These are phyloP conservation scores for Penicillium canariense DNA, from an alignment of 495 filamentous ascomycete species.

Conservation along the genomic window DNA sequence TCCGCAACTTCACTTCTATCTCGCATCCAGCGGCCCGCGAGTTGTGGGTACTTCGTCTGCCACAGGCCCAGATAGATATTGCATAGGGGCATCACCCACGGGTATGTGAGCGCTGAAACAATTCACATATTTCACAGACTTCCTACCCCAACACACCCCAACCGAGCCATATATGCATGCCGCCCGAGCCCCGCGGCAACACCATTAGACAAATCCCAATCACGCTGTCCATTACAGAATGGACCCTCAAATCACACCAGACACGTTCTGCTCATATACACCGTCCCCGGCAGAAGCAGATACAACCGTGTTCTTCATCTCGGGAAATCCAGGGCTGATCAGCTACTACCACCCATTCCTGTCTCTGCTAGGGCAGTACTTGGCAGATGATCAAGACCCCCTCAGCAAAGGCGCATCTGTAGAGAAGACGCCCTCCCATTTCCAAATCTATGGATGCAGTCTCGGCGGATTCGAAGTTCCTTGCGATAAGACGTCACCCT, in stretches of 20 bases:
- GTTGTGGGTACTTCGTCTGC: too few relatives aligned
- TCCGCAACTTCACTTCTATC: background rate
- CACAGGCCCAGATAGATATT: too few relatives aligned
- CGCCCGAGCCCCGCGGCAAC: too few relatives aligned
- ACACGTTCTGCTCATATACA: slow-evolving; percentile 34
- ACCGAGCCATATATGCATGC: too few relatives aligned
- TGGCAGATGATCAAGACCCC: background rate
- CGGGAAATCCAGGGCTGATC: slow-evolving; percentile 86
- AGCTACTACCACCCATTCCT: slow-evolving; percentile 77
- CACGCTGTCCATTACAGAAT: too few relatives aligned
- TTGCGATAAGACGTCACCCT: slow-evolving; percentile 13
- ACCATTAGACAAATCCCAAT: too few relatives aligned
- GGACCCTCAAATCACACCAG: slow-evolving; percentile 29
- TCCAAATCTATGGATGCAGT: slow-evolving; percentile 64
- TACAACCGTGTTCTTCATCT: slow-evolving; percentile 62
- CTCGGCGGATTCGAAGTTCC: slow-evolving; percentile 69
- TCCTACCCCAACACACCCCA: too few relatives aligned
- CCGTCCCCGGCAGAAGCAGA: slow-evolving; percentile 8
- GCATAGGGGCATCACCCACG: too few relatives aligned
- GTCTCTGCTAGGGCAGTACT: slow-evolving; percentile 41
- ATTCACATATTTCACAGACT: too few relatives aligned
- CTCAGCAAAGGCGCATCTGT: background rate
- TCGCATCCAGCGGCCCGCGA: too few relatives aligned
- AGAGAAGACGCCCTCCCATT: slow-evolving; percentile 1
- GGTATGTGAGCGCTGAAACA: too few relatives aligned